Evolutionary conservation across 495 filamentous ascomycete genomes (phyloP).

Genomic region (Xylaria flabelliformis): DNA sequence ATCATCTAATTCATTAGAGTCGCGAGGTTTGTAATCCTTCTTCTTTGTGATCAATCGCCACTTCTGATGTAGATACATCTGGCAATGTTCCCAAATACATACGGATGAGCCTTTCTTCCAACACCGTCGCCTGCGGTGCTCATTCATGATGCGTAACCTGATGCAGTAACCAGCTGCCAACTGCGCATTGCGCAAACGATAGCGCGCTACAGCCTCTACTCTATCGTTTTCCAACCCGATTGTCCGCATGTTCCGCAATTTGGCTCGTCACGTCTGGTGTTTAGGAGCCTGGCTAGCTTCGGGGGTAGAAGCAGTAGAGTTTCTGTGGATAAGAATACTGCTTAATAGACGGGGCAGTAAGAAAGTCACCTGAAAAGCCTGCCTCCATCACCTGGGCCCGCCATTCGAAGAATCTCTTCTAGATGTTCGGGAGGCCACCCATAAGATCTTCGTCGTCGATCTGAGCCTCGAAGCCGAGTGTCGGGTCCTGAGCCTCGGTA

Average conservation of each 20-base stretch:
- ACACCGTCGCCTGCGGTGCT: slow-evolving; percentile 16
- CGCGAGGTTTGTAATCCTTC: neutral
- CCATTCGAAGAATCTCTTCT: neutral
- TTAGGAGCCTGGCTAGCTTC: no score
- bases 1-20: neutral
- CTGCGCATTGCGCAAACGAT: neutral
- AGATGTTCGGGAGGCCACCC: slow-evolving; percentile 51
- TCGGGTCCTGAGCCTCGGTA: slow-evolving; percentile 39
- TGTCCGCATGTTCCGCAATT: neutral
- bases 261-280: neutral
- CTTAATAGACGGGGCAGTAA: neutral
- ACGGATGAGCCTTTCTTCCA: neutral
- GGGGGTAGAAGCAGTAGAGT: neutral
- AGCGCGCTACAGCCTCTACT: neutral
- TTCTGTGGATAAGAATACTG: neutral
- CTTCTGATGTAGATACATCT: slow-evolving; percentile 10
- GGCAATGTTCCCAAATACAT: neutral
- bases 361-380: neutral
- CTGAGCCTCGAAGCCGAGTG: slow-evolving; percentile 43
- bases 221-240: neutral
- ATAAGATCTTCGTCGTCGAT: slow-evolving; percentile 74
- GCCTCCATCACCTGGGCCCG: neutral
- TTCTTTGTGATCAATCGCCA: neutral
- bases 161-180: neutral
- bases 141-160: slow-evolving; percentile 1